Conservation (phyloP, 1,284 basidiomycete species). For the Peniophora sp. region DNA sequence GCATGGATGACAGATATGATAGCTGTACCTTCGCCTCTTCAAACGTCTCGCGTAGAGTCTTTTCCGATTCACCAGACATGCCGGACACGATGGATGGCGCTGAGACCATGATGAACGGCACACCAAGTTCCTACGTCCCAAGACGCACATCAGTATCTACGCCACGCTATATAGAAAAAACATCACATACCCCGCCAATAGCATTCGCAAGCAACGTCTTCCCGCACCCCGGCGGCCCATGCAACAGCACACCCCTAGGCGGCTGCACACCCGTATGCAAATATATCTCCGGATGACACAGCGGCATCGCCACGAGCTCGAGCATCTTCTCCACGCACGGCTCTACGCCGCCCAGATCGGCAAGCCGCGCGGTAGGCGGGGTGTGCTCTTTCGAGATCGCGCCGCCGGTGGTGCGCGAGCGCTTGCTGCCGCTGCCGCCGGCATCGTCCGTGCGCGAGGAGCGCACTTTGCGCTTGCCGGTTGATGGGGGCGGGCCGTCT, state of each 20-base stretch:
- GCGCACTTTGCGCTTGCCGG: slow-evolving; percentile 50
- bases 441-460: slow-evolving; percentile 38
- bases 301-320: slow-evolving; percentile 91
- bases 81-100: slow-evolving; percentile 94
- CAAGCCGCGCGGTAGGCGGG: slow-evolving; percentile 65
- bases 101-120: slow-evolving; percentile 91
- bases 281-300: slow-evolving; percentile 95
- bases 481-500: slow-evolving; percentile 21
- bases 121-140: slow-evolving; percentile 67
- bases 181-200: slow-evolving; percentile 77
- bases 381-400: slow-evolving; percentile 46
- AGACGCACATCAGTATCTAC: slow-evolving; percentile 2
- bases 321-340: slow-evolving; percentile 87
- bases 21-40: slow-evolving; percentile 81
- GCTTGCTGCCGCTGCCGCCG: slow-evolving; percentile 36
- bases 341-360: slow-evolving; percentile 86
- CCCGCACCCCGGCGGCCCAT: slow-evolving; percentile 96
- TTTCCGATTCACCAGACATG: slow-evolving; percentile 97
- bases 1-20: background rate
- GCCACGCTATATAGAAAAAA: background rate
- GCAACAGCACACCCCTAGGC: slow-evolving; percentile 88
- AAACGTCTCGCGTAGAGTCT: slow-evolving; percentile 91
- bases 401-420: slow-evolving; percentile 32
- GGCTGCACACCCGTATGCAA: slow-evolving; percentile 88
- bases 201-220: slow-evolving; percentile 91